Conservation (phyloP, 352 stramenopile genomes). For the Plasmopara halstedii region DNA sequence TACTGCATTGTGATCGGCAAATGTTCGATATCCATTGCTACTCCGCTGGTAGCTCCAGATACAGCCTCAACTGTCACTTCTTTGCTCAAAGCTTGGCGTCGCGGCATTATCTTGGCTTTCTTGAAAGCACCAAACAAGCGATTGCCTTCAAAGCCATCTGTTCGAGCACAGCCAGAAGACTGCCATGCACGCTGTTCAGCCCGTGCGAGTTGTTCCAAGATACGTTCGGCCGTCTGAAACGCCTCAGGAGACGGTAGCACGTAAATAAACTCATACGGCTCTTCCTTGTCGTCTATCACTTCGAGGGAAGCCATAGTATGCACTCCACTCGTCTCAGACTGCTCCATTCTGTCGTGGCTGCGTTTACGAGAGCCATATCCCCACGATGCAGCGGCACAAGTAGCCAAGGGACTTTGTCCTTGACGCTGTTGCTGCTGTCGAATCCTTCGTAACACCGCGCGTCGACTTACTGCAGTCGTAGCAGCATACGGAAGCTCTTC, state of each 20-base stretch:
- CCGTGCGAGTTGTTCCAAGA: conserved; percentile 70
- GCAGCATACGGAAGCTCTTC: conserved; percentile 66
- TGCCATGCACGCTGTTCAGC: conserved; percentile 78
- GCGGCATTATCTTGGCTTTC: conserved; percentile 24
- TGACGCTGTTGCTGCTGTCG: conserved; percentile 34
- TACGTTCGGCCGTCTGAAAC: conserved; percentile 74
- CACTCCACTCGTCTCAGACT: conserved; percentile 8
- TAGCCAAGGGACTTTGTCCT: conserved; percentile 24
- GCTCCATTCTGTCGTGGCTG: conserved; percentile 18
- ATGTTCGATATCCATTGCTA: conserved; percentile 76
- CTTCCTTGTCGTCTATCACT: conserved; percentile 15
- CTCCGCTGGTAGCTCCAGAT: conserved; percentile 16
- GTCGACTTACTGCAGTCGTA: conserved; percentile 55
- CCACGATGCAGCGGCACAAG: conserved; percentile 20
- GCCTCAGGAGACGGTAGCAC: conserved; percentile 53
- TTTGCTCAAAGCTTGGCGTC: conserved; percentile 28
- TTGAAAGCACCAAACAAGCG: conserved; percentile 34
- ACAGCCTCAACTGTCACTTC: conserved; percentile 27
- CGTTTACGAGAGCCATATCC: conserved; percentile 16
- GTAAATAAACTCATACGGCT: conserved; percentile 85
- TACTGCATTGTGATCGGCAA: conserved; percentile 88
- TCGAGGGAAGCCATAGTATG: conserved; percentile 10
- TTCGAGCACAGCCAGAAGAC: conserved; percentile 79
- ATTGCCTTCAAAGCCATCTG: conserved; percentile 74
- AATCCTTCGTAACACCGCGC: conserved; percentile 30